These are phyloP conservation scores for Aureobasidium sp. DNA, from an alignment of 2,329 filamentous ascomycete genomes.

Conservation along the genomic window DNA sequence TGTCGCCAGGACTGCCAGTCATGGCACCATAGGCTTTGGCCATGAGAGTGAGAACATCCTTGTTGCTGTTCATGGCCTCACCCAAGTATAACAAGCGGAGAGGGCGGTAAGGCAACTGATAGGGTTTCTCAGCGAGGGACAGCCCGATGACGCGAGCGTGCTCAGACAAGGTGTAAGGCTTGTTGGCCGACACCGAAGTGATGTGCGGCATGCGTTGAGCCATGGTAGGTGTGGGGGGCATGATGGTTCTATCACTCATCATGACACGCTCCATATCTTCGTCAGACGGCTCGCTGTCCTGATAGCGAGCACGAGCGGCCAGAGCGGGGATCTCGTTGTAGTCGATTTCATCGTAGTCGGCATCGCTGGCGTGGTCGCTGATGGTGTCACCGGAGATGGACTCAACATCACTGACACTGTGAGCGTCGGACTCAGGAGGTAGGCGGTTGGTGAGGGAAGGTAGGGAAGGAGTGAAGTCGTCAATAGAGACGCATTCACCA, in stretches of 20 bases:
- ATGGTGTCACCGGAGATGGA: constrained; percentile 7
- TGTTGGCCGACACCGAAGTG: neutral
- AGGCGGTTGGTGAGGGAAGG: neutral
- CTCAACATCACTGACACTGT: constrained; percentile 1
- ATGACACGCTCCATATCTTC: constrained; percentile 6
- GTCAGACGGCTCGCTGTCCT: neutral
- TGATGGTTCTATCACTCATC: constrained; percentile 10
- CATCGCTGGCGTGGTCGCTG: neutral
- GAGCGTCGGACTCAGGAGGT: neutral
- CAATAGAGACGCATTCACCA: neutral
- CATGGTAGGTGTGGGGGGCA: neutral
- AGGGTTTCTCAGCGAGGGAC: neutral
- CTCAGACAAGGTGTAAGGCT: neutral
- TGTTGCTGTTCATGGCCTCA: neutral
- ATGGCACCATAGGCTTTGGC: neutral
- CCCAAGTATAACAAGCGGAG: neutral
- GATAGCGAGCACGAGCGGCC: neutral
- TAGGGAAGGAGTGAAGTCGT: constrained; percentile 5
- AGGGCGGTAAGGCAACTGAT: neutral
- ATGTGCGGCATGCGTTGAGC: constrained; percentile 5
- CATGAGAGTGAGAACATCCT: neutral
- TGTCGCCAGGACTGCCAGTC: neutral
- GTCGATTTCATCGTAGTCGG: constrained; percentile 4
- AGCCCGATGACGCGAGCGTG: neutral
- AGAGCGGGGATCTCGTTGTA: constrained; percentile 10